A percentile compares a stretch with the other conserved stretches of the same genome.
Conservation (phyloP, 495 filamentous ascomycete species). For the Penicillium tannophilum region DNA sequence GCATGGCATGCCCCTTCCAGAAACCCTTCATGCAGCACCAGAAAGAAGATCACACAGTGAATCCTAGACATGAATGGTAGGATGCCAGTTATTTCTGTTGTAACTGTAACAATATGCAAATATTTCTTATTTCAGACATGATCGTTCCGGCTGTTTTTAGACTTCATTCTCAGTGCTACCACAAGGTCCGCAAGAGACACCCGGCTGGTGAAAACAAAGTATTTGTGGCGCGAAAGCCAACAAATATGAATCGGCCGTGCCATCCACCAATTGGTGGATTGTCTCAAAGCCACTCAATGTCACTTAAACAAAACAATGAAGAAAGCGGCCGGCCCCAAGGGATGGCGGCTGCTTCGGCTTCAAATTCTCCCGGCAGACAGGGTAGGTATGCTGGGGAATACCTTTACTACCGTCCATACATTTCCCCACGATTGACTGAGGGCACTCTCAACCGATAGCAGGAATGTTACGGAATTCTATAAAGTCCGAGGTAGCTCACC, state of each 20-base stretch:
- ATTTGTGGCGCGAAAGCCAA: not conserved
- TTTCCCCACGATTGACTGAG: not conserved
- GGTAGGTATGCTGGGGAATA: not conserved
- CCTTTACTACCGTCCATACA: not conserved
- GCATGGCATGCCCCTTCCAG: too few relatives aligned
- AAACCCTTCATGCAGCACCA: too few relatives aligned
- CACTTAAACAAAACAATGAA: not conserved
- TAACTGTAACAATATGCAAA: not conserved
- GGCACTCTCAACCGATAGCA: not conserved
- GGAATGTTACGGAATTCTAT: not conserved
- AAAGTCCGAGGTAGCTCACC: not conserved
- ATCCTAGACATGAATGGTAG: too few relatives aligned
- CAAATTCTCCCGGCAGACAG: not conserved
- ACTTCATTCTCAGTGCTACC: not conserved
- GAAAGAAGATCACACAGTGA: too few relatives aligned
- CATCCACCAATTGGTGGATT: not conserved
- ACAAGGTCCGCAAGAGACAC: not conserved
- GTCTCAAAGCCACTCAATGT: not conserved
- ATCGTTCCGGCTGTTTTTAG: not conserved
- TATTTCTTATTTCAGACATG: not conserved
- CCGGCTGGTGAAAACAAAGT: not conserved
- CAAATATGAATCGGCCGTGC: not conserved
- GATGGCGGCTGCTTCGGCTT: not conserved
- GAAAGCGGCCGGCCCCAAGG: not conserved
- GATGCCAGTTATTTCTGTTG: too few relatives aligned